phyloP scores from a whole-genome alignment of 2,329 filamentous ascomycete species.

The Chrysoporthe puriensis region DNA sequence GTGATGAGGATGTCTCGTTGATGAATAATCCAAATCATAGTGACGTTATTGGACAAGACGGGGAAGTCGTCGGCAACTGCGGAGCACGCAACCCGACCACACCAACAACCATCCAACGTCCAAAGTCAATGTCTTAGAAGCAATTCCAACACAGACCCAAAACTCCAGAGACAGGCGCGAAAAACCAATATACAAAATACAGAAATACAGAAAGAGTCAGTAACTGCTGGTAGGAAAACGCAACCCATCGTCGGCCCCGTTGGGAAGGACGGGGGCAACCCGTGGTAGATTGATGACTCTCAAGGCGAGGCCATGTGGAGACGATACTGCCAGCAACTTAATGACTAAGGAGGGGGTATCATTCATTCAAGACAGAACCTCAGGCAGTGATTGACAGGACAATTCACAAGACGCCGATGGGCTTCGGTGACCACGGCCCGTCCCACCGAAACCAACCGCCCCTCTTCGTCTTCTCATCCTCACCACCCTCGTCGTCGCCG shows the following conservation, averaged over 20 bases:
- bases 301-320: not conserved
- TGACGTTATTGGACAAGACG: constrained; percentile 28
- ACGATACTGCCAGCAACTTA: not conserved
- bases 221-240: no score
- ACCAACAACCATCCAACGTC: not conserved
- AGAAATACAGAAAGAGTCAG: no score
- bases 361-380: not conserved
- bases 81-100: not conserved
- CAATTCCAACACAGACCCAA: not conserved
- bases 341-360: not conserved
- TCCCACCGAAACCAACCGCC: constrained; percentile 53
- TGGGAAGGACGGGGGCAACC: not conserved
- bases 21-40: constrained; percentile 27
- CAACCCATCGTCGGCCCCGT: not conserved
- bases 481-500: constrained; percentile 33
- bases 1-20: constrained; percentile 6
- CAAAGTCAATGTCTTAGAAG: not conserved
- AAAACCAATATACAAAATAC: no score
- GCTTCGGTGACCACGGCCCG: constrained; percentile 60
- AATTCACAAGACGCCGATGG: constrained; percentile 57
- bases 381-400: not conserved
- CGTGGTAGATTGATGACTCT: not conserved
- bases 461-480: not conserved
- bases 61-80: constrained; percentile 5
- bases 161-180: not conserved